phyloP scores from a whole-genome alignment of 2,329 filamentous ascomycete species.

The Myriangium duriaei region DNA sequence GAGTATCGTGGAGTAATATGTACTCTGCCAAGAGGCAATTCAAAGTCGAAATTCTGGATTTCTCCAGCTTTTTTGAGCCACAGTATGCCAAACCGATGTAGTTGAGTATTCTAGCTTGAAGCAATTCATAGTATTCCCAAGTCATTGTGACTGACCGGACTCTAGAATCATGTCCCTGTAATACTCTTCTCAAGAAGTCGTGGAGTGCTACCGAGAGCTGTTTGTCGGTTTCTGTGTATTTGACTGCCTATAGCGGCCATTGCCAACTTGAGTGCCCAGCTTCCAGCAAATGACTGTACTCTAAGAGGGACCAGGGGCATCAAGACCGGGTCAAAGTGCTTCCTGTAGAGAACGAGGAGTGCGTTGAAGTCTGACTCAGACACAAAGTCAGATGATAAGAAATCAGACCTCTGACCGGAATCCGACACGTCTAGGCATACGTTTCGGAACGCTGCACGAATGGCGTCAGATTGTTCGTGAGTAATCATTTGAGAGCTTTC shows the following conservation, averaged over 20 bases:
- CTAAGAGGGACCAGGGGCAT: constrained; percentile 20
- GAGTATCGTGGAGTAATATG: no score
- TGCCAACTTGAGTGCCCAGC: constrained; percentile 17
- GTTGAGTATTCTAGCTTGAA: constrained; percentile 2
- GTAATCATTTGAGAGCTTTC: no score
- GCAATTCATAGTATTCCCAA: neutral
- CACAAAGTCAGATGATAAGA: neutral
- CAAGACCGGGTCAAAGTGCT: constrained; percentile 16
- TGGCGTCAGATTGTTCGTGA: no score
- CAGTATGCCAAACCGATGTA: constrained; percentile 1
- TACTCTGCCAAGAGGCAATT: no score
- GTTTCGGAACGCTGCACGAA: no score
- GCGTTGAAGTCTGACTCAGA: neutral
- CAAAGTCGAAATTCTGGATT: no score
- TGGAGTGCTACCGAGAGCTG: constrained; percentile 7
- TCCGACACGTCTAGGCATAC: no score
- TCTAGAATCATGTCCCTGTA: neutral
- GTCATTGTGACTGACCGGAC: neutral
- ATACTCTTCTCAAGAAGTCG: neutral
- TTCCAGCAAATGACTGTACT: no score
- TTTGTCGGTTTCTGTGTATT: constrained; percentile 6
- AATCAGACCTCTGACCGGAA: no score
- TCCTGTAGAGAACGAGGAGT: constrained; percentile 16
- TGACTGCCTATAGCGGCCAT: constrained; percentile 18
- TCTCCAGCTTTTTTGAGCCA: neutral